phyloP scores from a whole-genome alignment of 2,329 filamentous ascomycete species.

The Xylaria hypoxylon region DNA sequence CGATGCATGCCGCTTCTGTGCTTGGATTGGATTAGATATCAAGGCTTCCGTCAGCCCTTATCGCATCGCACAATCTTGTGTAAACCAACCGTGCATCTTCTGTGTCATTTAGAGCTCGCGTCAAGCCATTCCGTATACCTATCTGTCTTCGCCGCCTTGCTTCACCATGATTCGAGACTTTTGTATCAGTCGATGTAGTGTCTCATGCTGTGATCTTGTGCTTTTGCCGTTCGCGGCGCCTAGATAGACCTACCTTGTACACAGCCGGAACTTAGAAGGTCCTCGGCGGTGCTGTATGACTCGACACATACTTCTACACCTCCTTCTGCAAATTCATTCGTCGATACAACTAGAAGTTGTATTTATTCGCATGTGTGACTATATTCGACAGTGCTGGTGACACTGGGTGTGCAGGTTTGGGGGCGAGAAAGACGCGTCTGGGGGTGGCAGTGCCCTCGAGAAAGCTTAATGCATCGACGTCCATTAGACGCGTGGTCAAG shows the following conservation, averaged over 20 bases:
- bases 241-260: not conserved
- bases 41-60: conserved; percentile 27
- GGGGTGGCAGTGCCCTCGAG: conserved; percentile 40
- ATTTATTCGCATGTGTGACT: conserved; percentile 2
- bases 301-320: conserved; percentile 28
- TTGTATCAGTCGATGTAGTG: conserved; percentile 13
- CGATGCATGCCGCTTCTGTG: conserved; percentile 20
- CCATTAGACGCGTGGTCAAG: conserved; percentile 37
- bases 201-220: conserved; percentile 1
- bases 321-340: conserved; percentile 15
- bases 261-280: not conserved
- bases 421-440: conserved; percentile 28
- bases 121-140: conserved; percentile 5
- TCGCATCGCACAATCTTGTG: conserved; percentile 23
- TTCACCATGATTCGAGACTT: conserved; percentile 20
- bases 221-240: conserved; percentile 4
- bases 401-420: conserved; percentile 34
- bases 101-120: not conserved
- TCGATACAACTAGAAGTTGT: not conserved
- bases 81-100: not conserved
- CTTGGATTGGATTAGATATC: conserved; percentile 10
- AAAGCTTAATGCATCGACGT: conserved; percentile 6
- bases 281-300: conserved; percentile 15
- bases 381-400: conserved; percentile 38
- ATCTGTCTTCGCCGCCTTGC: not conserved